These are phyloP conservation scores for Saccharomycopsis fermentans DNA, from an alignment of 805 yeast species.

Conservation along the genomic window DNA sequence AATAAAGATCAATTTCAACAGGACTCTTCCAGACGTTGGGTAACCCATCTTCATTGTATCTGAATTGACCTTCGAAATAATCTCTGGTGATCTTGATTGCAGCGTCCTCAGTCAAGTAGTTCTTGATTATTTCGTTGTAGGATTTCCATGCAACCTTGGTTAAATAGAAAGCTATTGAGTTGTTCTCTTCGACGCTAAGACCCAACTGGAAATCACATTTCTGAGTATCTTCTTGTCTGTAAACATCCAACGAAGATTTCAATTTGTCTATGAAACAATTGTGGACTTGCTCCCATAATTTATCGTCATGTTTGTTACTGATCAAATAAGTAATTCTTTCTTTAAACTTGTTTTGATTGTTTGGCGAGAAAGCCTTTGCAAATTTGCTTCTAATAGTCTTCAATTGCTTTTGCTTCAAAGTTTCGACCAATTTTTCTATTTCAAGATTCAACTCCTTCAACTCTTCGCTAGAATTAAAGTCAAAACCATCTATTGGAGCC, in stretches of 20 bases:
- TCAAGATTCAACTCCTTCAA: slow-evolving; percentile 23
- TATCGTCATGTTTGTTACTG: slow-evolving; percentile 34
- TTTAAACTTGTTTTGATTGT: slow-evolving; percentile 28
- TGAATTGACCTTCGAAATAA: slow-evolving; percentile 69
- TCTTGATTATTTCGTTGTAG: slow-evolving; percentile 49
- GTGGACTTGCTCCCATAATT: slow-evolving; percentile 54
- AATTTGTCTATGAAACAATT: slow-evolving; percentile 32
- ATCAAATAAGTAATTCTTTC: slow-evolving; percentile 41
- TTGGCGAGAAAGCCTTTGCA: slow-evolving; percentile 35
- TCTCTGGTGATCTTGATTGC: slow-evolving; percentile 61
- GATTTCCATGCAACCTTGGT: slow-evolving; percentile 53
- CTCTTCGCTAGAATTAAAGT: slow-evolving; percentile 9
- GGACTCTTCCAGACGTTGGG: slow-evolving; percentile 76
- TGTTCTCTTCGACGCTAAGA: slow-evolving; percentile 34
- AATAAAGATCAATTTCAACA: slow-evolving; percentile 60
- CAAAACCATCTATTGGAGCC: slow-evolving; percentile 22
- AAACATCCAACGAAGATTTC: slow-evolving; percentile 25
- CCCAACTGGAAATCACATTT: slow-evolving; percentile 60
- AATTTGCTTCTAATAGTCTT: slow-evolving; percentile 32
- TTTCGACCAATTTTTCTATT: slow-evolving; percentile 25
- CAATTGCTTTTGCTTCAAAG: slow-evolving; percentile 32
- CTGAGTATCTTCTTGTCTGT: slow-evolving; percentile 20
- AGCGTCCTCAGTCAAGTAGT: slow-evolving; percentile 55
- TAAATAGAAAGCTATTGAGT: slow-evolving; percentile 32
- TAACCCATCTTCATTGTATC: slow-evolving; percentile 72